These are phyloP conservation scores for Xylaria hypoxylon DNA, from an alignment of 2,329 filamentous ascomycete species.

Conservation along the genomic window DNA sequence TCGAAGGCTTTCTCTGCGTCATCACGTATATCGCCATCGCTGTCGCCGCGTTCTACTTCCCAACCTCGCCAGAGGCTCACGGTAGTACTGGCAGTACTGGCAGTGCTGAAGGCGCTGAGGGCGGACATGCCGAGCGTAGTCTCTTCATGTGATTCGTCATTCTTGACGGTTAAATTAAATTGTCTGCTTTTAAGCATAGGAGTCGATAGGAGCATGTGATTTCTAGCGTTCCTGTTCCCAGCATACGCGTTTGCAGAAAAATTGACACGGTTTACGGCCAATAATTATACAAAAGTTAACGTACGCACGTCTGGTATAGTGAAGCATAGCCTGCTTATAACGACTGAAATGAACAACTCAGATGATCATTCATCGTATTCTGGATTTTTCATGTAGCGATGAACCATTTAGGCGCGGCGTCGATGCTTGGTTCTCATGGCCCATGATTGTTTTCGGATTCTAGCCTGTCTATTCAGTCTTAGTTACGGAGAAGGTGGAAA, in stretches of 20 bases:
- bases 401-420: too few species aligned
- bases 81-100: too few species aligned
- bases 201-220: neutral
- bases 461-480: neutral
- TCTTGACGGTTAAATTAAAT: neutral
- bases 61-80: slow-evolving; percentile 62
- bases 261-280: neutral
- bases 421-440: neutral
- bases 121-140: slow-evolving; percentile 28
- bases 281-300: neutral
- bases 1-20: slow-evolving; percentile 86
- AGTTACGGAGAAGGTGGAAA: neutral
- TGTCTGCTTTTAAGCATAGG: too few species aligned
- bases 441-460: neutral
- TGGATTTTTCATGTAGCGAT: neutral
- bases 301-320: neutral
- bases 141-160: slow-evolving; percentile 23
- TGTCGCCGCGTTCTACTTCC: slow-evolving; percentile 68
- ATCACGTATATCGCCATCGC: slow-evolving; percentile 72
- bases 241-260: slow-evolving; percentile 8
- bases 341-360: slow-evolving; percentile 4
- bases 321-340: neutral
- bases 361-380: neutral
- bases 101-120: slow-evolving; percentile 4
- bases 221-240: neutral